Evolutionary conservation across 2,329 filamentous ascomycete species (phyloP).

Genomic region (Monosporascus sp.): DNA sequence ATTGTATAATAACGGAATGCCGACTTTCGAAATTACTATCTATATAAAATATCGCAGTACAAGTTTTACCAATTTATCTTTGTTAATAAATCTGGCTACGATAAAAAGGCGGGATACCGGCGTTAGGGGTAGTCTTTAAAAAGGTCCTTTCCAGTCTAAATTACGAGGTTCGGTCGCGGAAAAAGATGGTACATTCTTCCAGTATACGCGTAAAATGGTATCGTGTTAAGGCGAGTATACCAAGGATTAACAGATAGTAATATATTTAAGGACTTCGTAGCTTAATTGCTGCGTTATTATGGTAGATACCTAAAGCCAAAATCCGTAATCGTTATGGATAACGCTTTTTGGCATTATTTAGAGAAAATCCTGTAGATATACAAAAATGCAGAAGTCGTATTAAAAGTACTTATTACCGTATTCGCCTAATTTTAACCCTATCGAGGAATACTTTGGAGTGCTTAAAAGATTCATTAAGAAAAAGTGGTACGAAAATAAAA

Average conservation of each 20-base stretch:
- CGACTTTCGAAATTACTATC: slow-evolving; percentile 27
- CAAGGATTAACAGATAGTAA: slow-evolving; percentile 16
- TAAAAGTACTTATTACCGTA: not conserved
- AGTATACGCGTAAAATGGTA: slow-evolving; percentile 17
- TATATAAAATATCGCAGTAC: slow-evolving; percentile 23
- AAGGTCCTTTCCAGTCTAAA: slow-evolving; percentile 16
- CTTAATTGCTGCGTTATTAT: slow-evolving; percentile 22
- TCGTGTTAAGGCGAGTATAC: slow-evolving; percentile 15
- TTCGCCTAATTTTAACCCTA: slow-evolving; percentile 3
- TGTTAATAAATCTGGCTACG: slow-evolving; percentile 27
- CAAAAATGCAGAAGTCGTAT: slow-evolving; percentile 7
- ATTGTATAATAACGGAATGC: slow-evolving; percentile 24
- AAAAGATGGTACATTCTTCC: slow-evolving; percentile 15
- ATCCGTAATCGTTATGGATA: slow-evolving; percentile 27
- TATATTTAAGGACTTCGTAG: slow-evolving; percentile 21
- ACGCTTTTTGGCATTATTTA: slow-evolving; percentile 21
- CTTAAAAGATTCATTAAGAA: slow-evolving; percentile 3
- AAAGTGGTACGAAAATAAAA: slow-evolving; percentile 1
- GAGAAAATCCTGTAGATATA: slow-evolving; percentile 19
- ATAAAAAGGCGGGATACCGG: slow-evolving; percentile 26
- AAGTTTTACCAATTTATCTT: slow-evolving; percentile 26
- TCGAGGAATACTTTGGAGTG: slow-evolving; percentile 1
- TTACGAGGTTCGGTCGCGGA: slow-evolving; percentile 10
- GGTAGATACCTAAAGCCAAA: slow-evolving; percentile 21
- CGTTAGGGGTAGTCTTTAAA: slow-evolving; percentile 26